These are phyloP conservation scores for Suillus luteus DNA, from an alignment of 768 basidiomycete species.

Conservation along the genomic window DNA sequence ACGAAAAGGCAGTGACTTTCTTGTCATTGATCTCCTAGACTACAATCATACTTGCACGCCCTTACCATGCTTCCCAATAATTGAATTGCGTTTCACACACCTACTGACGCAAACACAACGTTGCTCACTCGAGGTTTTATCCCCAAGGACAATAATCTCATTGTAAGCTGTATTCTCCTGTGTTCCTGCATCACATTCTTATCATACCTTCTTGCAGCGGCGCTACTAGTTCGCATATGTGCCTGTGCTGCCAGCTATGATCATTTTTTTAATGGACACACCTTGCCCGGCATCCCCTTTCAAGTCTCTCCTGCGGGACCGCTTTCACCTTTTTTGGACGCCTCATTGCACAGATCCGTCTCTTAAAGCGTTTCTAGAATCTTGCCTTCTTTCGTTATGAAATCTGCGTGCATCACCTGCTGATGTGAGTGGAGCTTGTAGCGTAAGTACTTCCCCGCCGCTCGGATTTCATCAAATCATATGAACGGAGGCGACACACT, in stretches of 20 bases:
- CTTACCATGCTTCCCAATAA: conserved; percentile 1
- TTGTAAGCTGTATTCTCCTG: not conserved
- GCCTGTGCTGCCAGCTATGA: conserved; percentile 8
- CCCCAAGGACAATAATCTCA: conserved; percentile 8
- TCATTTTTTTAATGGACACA: conserved; percentile 7
- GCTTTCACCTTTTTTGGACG: conserved; percentile 19
- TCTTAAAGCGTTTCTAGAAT: not conserved
- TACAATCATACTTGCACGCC: conserved; percentile 17
- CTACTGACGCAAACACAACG: conserved; percentile 19
- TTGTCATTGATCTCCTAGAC: conserved; percentile 12
- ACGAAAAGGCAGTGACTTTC: not conserved
- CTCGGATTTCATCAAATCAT: conserved; percentile 13
- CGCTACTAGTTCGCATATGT: not conserved
- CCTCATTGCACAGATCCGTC: conserved; percentile 18
- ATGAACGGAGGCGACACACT: conserved; percentile 13
- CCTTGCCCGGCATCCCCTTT: conserved; percentile 12
- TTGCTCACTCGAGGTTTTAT: conserved; percentile 25
- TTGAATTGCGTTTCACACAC: conserved; percentile 2
- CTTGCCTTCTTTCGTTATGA: conserved; percentile 11
- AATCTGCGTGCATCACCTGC: conserved; percentile 18
- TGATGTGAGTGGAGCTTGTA: conserved; percentile 27
- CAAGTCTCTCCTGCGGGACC: conserved; percentile 17
- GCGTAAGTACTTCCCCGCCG: conserved; percentile 10
- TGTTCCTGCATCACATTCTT: conserved; percentile 10
- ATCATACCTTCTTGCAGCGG: conserved; percentile 9